Conservation (phyloP, 2,329 filamentous ascomycete genomes). For the Neopestalotiopsis clavispora region DNA sequence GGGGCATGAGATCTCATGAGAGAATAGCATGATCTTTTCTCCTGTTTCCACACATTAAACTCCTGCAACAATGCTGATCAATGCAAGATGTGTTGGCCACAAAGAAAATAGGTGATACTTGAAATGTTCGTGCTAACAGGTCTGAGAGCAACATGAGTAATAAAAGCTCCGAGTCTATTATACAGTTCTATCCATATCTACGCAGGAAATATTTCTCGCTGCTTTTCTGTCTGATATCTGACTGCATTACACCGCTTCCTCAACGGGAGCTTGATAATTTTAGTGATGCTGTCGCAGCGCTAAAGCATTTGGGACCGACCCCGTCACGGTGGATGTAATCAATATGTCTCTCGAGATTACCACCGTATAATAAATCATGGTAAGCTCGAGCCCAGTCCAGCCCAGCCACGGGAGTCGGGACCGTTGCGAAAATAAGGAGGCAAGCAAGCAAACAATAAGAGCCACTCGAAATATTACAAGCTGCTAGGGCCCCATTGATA, state of each 20-base stretch:
- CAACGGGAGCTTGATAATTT: not conserved
- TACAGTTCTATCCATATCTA: not conserved
- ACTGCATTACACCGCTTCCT: not conserved
- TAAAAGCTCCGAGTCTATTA: not conserved
- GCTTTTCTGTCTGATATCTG: not conserved
- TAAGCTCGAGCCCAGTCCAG: not conserved
- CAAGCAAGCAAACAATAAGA: too few relatives aligned
- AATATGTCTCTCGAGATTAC: not conserved
- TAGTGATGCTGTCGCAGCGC: not conserved
- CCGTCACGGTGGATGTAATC: not conserved
- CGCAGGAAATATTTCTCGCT: not conserved
- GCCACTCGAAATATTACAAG: too few relatives aligned
- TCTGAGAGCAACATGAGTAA: not conserved
- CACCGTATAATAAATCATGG: not conserved
- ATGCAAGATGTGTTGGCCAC: not conserved
- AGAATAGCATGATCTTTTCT: not conserved
- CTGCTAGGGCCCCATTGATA: too few relatives aligned
- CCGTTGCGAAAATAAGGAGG: too few relatives aligned
- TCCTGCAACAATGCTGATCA: slow-evolving; percentile 2
- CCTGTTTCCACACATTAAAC: not conserved
- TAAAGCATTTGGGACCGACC: not conserved
- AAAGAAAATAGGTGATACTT: not conserved
- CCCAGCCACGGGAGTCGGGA: too few relatives aligned
- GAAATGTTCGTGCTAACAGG: not conserved
- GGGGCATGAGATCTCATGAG: not conserved